These are phyloP conservation scores for Apophysomyces variabilis DNA, from an alignment of 371 early-diverging fungal genomes.

Conservation along the genomic window DNA sequence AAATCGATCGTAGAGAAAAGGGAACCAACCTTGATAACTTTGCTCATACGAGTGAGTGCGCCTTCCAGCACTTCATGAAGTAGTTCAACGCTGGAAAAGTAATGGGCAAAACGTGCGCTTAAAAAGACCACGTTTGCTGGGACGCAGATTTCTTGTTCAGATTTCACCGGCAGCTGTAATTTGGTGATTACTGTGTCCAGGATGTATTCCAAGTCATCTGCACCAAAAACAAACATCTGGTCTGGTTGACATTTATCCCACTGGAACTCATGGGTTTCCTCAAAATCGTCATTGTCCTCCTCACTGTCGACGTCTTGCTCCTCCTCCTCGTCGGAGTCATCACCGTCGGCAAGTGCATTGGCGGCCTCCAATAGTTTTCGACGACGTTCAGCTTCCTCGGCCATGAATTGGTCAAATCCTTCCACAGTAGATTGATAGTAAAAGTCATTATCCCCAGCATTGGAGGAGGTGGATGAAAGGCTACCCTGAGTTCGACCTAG, in stretches of 20 bases:
- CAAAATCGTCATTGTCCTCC: slow-evolving; percentile 32
- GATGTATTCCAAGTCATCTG: slow-evolving; percentile 61
- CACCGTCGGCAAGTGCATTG: slow-evolving; percentile 26
- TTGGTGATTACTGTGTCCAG: slow-evolving; percentile 70
- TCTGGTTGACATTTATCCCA: slow-evolving; percentile 81
- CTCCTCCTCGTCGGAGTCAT: slow-evolving; percentile 8
- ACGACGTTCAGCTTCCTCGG: slow-evolving; percentile 52
- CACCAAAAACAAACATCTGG: slow-evolving; percentile 89
- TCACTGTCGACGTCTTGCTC: slow-evolving; percentile 23
- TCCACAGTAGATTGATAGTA: slow-evolving; percentile 50
- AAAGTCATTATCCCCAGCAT: slow-evolving; percentile 50
- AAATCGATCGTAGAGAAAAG: neutral
- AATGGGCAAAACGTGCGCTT: slow-evolving; percentile 86
- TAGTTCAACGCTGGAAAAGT: slow-evolving; percentile 75
- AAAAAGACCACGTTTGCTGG: slow-evolving; percentile 90
- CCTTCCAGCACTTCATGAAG: slow-evolving; percentile 70
- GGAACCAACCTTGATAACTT: slow-evolving; percentile 57
- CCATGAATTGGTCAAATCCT: slow-evolving; percentile 44
- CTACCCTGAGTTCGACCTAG: slow-evolving; percentile 22
- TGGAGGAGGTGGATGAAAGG: slow-evolving; percentile 33
- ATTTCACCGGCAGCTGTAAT: slow-evolving; percentile 54
- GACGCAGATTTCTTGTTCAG: slow-evolving; percentile 67
- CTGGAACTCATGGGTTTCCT: slow-evolving; percentile 56
- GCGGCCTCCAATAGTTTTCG: slow-evolving; percentile 43
- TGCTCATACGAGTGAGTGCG: slow-evolving; percentile 62